These are phyloP conservation scores for Chlorella sp. DNA, from an alignment of 139 green algal genomes.

Conservation along the genomic window DNA sequence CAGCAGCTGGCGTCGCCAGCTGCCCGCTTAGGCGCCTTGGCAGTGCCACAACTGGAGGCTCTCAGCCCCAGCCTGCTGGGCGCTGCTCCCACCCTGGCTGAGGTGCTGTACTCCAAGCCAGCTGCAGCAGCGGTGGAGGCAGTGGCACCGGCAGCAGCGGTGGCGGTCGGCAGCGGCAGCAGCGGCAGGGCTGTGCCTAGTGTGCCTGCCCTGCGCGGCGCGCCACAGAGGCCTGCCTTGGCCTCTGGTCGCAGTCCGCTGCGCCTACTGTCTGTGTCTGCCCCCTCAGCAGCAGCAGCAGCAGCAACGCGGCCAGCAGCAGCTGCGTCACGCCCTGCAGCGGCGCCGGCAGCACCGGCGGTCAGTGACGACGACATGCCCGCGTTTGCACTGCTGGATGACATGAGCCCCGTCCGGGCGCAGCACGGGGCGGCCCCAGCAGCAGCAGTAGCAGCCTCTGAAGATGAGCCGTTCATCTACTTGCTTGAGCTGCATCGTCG, in stretches of 20 bases:
- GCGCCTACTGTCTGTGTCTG: no score
- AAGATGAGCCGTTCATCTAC: conserved; percentile 33
- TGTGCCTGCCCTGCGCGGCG: neutral
- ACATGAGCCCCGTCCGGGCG: neutral
- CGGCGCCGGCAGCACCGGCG: neutral
- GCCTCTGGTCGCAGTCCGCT: no score
- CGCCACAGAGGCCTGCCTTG: no score
- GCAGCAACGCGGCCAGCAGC: neutral
- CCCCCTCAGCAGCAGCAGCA: neutral
- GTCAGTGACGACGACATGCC: conserved; percentile 25
- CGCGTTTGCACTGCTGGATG: conserved; percentile 5
- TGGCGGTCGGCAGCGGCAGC: neutral
- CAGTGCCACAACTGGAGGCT: neutral
- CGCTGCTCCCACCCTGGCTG: conserved; percentile 13
- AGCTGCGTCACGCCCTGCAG: no score
- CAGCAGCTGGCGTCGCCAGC: no score
- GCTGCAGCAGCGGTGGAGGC: neutral
- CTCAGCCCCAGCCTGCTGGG: conserved; percentile 3
- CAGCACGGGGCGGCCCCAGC: neutral
- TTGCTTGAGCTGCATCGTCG: conserved; percentile 2
- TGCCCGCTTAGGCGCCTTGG: no score
- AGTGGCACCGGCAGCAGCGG: neutral
- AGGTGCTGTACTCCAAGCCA: conserved; percentile 7
- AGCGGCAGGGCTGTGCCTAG: neutral
- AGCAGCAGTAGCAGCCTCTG: neutral